Conservation (phyloP, 2,329 filamentous ascomycete genomes). For the Knufia fluminis region DNA sequence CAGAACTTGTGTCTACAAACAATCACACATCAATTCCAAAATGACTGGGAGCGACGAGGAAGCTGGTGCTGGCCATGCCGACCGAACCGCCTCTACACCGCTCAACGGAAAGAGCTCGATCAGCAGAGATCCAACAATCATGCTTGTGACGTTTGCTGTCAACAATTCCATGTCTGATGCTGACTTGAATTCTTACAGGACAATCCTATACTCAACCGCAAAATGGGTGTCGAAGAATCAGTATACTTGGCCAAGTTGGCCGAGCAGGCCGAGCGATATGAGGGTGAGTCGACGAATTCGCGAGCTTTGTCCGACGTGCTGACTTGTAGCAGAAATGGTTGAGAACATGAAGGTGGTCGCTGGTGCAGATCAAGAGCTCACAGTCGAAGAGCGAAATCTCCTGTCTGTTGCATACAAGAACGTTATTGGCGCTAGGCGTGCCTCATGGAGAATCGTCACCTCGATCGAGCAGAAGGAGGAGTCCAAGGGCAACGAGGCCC, state of each 20-base stretch:
- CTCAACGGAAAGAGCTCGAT: background rate
- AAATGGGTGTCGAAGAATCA: conserved; percentile 98
- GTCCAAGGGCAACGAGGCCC: conserved; percentile 90
- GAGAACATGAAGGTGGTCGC: conserved; percentile 99
- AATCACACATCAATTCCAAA: no score
- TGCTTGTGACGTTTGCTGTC: conserved; percentile 2
- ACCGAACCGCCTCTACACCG: background rate
- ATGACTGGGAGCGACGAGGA: no score
- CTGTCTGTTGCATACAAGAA: conserved; percentile 99
- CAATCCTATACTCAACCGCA: conserved; percentile 37
- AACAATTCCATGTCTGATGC: background rate
- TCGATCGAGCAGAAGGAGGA: conserved; percentile 99
- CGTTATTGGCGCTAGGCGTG: conserved; percentile 91
- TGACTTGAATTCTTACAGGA: conserved; percentile 2
- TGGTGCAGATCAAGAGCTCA: conserved; percentile 71
- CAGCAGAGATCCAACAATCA: background rate
- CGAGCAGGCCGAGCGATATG: conserved; percentile 99
- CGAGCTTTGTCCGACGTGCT: conserved; percentile 20
- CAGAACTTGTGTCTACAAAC: background rate
- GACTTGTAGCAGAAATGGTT: conserved; percentile 72
- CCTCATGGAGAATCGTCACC: conserved; percentile 96
- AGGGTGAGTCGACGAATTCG: conserved; percentile 55
- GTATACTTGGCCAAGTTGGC: conserved; percentile 99
- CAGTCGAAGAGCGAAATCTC: conserved; percentile 94
- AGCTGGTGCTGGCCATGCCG: background rate